These are phyloP conservation scores for Alternaria ventricosa DNA, from an alignment of 2,329 filamentous ascomycete species.

Conservation along the genomic window DNA sequence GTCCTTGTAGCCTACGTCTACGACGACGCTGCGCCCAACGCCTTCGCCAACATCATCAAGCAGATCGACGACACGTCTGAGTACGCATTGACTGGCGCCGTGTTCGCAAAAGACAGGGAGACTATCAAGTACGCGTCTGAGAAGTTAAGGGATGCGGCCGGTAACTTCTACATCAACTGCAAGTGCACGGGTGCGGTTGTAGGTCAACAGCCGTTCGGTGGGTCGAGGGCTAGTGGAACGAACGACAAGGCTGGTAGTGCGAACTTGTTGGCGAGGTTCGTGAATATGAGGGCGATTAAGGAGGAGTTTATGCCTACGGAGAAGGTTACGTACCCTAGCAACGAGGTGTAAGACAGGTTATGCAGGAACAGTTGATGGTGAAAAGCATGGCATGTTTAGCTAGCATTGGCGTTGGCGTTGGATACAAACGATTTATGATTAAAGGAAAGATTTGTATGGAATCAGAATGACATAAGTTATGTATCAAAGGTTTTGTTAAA, in stretches of 20 bases:
- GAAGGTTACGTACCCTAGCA: constrained; percentile 61
- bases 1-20: constrained; percentile 78
- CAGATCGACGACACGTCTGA: constrained; percentile 74
- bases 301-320: constrained; percentile 60
- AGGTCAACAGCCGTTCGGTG: constrained; percentile 60
- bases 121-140: constrained; percentile 74
- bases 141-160: constrained; percentile 72
- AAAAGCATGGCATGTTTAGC: background rate
- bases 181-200: constrained; percentile 67
- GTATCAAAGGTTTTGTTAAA: background rate
- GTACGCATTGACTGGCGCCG: constrained; percentile 78
- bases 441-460: background rate
- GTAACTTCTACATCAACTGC: constrained; percentile 88
- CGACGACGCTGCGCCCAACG: constrained; percentile 66
- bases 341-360: constrained; percentile 47
- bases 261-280: constrained; percentile 60
- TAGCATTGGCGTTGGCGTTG: background rate
- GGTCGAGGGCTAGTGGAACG: constrained; percentile 62
- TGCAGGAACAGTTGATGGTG: background rate
- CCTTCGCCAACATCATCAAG: constrained; percentile 66
- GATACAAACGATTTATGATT: background rate
- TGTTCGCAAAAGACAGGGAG: constrained; percentile 74
- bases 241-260: constrained; percentile 65
- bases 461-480: background rate
- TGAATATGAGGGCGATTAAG: constrained; percentile 63